Conservation (phyloP, 768 basidiomycete species). For the Pleurotus giganteus region DNA sequence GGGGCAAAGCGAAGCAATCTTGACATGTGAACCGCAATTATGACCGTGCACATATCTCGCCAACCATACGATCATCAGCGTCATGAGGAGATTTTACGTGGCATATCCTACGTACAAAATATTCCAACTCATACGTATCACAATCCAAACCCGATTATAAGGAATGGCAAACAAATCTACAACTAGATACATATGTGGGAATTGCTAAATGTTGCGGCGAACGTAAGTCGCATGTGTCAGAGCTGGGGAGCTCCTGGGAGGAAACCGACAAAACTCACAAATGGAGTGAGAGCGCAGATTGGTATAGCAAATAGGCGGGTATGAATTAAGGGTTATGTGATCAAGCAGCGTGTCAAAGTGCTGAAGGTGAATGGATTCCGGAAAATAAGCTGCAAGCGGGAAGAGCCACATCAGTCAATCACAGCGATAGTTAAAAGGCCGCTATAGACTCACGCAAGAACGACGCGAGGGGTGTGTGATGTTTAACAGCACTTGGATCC, state of each 20-base stretch:
- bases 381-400: not conserved
- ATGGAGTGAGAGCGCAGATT: conserved; percentile 22
- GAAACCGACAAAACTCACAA: conserved; percentile 13
- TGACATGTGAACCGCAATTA: not conserved
- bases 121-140: not conserved
- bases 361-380: not conserved
- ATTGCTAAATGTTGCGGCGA: not conserved
- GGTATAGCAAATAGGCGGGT: conserved; percentile 39
- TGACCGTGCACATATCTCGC: not conserved
- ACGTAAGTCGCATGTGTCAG: conserved; percentile 2
- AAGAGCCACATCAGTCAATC: conserved; percentile 3
- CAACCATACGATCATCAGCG: not conserved
- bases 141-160: not conserved
- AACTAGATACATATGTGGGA: conserved; percentile 6
- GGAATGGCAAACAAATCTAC: conserved; percentile 2
- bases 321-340: conserved; percentile 23
- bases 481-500: conserved; percentile 65
- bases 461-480: not conserved
- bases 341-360: conserved; percentile 7
- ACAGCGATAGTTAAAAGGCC: not conserved
- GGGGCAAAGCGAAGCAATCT: not conserved
- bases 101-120: not conserved
- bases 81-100: conserved; percentile 5
- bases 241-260: not conserved
- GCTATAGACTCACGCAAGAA: not conserved